A percentile compares a stretch with the other conserved stretches of the same genome.
These are phyloP conservation scores for Neophaeococcomyces aloes DNA, from an alignment of 2,329 filamentous ascomycete genomes.

Conservation along the genomic window DNA sequence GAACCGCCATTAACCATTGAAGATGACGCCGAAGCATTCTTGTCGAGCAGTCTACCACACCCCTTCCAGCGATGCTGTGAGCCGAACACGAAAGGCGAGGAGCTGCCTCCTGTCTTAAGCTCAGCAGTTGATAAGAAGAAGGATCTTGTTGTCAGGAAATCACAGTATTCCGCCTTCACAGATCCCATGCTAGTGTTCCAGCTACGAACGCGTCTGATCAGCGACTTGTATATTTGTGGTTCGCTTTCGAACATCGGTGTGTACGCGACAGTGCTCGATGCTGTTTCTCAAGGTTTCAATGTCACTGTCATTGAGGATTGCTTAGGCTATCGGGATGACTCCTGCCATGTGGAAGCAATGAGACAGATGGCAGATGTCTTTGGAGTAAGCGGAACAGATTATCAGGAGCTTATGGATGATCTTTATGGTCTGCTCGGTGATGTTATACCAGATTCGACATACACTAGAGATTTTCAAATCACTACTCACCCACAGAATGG, in stretches of 20 bases:
- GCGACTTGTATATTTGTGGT: conserved; percentile 81
- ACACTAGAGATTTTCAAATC: conserved; percentile 16
- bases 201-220: conserved; percentile 78
- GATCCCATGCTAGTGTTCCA: conserved; percentile 61
- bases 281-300: conserved; percentile 74
- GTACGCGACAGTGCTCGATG: conserved; percentile 83
- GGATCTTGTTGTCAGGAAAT: conserved; percentile 54
- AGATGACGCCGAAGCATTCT: conserved; percentile 35
- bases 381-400: conserved; percentile 56
- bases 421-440: conserved; percentile 34
- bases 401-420: conserved; percentile 47
- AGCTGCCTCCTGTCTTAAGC: conserved; percentile 42
- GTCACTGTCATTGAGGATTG: conserved; percentile 84
- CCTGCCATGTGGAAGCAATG: conserved; percentile 60
- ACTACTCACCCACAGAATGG: conserved; percentile 6
- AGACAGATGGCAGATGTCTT: conserved; percentile 62
- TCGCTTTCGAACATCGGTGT: conserved; percentile 79
- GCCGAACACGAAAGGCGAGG: conserved; percentile 33
- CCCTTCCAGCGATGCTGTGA: conserved; percentile 30
- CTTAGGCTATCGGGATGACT: conserved; percentile 63
- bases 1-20: conserved; percentile 11
- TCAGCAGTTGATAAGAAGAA: conserved; percentile 39
- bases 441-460: conserved; percentile 21
- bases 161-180: conserved; percentile 79
- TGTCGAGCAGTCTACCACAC: conserved; percentile 22